phyloP scores from a whole-genome alignment of 2,329 filamentous ascomycete genomes.

The Blastomyces parvus region DNA sequence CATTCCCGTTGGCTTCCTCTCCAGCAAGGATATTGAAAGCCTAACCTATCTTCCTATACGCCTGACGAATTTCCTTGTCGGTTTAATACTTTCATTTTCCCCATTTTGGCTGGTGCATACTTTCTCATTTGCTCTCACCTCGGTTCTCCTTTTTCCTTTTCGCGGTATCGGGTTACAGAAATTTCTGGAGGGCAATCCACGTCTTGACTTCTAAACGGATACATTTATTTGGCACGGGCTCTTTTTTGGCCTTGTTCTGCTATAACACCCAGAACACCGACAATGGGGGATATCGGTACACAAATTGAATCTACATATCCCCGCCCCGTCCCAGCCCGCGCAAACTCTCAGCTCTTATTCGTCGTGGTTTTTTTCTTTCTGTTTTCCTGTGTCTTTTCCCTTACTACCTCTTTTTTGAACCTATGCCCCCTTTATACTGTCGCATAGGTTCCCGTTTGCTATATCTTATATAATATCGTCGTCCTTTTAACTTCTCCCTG shows the following conservation, averaged over 20 bases:
- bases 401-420: not conserved
- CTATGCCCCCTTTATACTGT: not conserved
- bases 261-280: not conserved
- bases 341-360: slow-evolving; percentile 1
- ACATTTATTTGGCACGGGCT: not conserved
- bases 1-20: not conserved
- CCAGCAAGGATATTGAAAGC: slow-evolving; percentile 6
- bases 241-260: not conserved
- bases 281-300: not conserved
- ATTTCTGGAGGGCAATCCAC: not conserved
- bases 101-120: not conserved
- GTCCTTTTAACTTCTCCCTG: not conserved
- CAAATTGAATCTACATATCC: slow-evolving; percentile 2
- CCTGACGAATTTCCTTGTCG: slow-evolving; percentile 17
- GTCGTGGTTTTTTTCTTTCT: not conserved
- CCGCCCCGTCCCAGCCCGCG: not conserved
- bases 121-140: not conserved
- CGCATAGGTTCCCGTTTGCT: not conserved
- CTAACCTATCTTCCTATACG: slow-evolving; percentile 1
- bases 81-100: not conserved
- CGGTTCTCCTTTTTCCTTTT: not conserved
- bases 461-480: not conserved
- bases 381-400: not conserved
- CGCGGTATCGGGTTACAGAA: not conserved
- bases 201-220: not conserved